phyloP scores from a whole-genome alignment of 1,139 yeast genomes.

The Yamadazyma sp. region DNA sequence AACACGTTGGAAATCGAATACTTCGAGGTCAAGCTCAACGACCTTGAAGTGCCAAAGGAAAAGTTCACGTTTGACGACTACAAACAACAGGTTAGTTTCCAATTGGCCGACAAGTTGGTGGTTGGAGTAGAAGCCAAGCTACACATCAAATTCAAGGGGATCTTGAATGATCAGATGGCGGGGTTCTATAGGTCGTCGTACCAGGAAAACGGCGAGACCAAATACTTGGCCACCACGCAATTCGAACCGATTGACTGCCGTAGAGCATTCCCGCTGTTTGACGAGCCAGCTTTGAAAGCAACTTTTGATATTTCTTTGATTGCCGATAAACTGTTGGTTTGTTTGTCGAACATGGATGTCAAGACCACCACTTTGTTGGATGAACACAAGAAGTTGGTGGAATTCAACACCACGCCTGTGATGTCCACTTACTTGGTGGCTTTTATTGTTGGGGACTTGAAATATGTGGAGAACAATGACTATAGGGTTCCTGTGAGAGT shows the following conservation, averaged over 20 bases:
- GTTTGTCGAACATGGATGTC: conserved; percentile 80
- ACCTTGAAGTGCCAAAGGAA: conserved; percentile 28
- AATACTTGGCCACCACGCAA: conserved; percentile 78
- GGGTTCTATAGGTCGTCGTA: conserved; percentile 83
- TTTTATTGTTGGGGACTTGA: conserved; percentile 76
- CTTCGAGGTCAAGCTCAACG: conserved; percentile 49
- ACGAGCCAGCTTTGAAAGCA: conserved; percentile 85
- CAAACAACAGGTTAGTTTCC: conserved; percentile 64
- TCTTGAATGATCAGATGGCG: conserved; percentile 77
- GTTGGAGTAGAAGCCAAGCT: conserved; percentile 46
- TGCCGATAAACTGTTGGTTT: conserved; percentile 59
- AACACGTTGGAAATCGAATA: conserved; percentile 68
- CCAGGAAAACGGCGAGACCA: conserved; percentile 57
- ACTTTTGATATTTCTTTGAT: conserved; percentile 67
- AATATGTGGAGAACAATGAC: conserved; percentile 61
- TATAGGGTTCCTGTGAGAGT: conserved; percentile 65
- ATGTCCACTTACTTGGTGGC: conserved; percentile 83
- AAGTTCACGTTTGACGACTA: conserved; percentile 44
- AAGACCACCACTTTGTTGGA: conserved; percentile 45
- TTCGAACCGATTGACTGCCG: conserved; percentile 91
- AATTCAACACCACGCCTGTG: conserved; percentile 57
- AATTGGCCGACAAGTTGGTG: conserved; percentile 49
- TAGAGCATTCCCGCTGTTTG: conserved; percentile 87
- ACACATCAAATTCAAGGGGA: conserved; percentile 64
- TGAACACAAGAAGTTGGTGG: conserved; percentile 51